Evolutionary conservation across 305 asterid genomes (phyloP).

Genomic region (Ajuga reptans): DNA sequence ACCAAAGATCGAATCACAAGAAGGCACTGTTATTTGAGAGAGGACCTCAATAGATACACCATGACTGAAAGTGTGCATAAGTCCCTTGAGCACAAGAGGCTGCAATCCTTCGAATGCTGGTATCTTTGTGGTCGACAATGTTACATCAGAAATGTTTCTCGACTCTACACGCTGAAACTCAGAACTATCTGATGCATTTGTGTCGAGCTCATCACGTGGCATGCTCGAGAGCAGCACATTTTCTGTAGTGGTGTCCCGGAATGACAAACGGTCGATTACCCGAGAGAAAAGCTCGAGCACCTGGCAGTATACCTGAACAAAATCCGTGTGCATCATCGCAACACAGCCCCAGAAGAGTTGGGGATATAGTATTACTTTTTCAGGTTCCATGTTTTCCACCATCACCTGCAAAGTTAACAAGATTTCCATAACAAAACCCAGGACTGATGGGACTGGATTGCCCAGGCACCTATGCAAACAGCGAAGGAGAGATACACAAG

Average conservation of each 20-base stretch:
- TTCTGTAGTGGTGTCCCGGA: constrained; percentile 93
- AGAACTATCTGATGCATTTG: constrained; percentile 41
- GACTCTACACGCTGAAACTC: constrained; percentile 69
- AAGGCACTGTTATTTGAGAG: constrained; percentile 88
- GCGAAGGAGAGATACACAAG: constrained; percentile 89
- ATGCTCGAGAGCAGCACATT: constrained; percentile 97
- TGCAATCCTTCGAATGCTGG: constrained; percentile 93
- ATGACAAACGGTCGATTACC: constrained; percentile 80
- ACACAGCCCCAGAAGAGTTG: constrained; percentile 99
- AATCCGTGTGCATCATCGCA: constrained; percentile 99
- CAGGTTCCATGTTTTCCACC: constrained; percentile 99
- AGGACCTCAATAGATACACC: constrained; percentile 82
- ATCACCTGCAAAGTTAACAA: constrained; percentile 90
- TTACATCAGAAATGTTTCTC: constrained; percentile 40
- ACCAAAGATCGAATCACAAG: constrained; percentile 92
- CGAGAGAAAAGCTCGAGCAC: constrained; percentile 95
- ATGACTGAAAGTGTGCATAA: constrained; percentile 85
- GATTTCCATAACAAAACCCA: constrained; percentile 92
- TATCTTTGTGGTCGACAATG: constrained; percentile 51
- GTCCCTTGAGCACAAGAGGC: constrained; percentile 95
- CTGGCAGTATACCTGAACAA: constrained; percentile 92
- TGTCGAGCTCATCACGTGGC: constrained; percentile 84
- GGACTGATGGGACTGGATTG: constrained; percentile 86
- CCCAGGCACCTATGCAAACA: constrained; percentile 92
- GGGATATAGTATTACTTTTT: constrained; percentile 90